A percentile compares a stretch with the other conserved stretches of the same genome.
Evolutionary conservation across 148 eudicot genomes (phyloP).

Genomic region (Bassia scoparia): DNA sequence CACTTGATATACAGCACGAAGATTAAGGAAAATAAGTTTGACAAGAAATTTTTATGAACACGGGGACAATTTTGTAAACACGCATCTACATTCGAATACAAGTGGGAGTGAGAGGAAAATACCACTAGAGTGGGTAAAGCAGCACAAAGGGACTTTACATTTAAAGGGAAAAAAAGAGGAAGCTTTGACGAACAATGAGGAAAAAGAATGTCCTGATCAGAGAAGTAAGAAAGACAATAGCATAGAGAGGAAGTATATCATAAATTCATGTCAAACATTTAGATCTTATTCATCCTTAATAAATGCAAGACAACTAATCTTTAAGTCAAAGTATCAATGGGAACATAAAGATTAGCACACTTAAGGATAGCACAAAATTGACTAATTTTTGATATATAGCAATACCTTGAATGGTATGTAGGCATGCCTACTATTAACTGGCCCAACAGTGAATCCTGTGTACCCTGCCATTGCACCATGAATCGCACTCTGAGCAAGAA

Average conservation of each 20-base stretch:
- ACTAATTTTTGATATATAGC: background rate
- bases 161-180: too few relatives aligned
- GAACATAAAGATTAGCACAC: background rate
- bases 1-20: too few relatives aligned
- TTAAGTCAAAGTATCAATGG: background rate
- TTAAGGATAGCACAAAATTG: too few relatives aligned
- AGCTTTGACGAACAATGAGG: too few relatives aligned
- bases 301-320: background rate
- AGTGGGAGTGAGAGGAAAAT: too few relatives aligned
- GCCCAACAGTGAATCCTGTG: constrained; percentile 44
- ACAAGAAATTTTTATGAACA: too few relatives aligned
- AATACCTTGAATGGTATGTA: constrained; percentile 39
- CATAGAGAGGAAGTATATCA: background rate
- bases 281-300: background rate
- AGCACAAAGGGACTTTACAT: too few relatives aligned
- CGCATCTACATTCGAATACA: too few relatives aligned
- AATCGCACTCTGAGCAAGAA: constrained; percentile 42
- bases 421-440: constrained; percentile 40
- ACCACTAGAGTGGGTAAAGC: too few relatives aligned
- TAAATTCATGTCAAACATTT: background rate
- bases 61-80: too few relatives aligned
- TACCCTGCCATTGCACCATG: constrained; percentile 54
- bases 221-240: background rate
- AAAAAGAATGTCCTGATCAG: too few relatives aligned
- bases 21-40: too few relatives aligned